A percentile compares a stretch with the other conserved stretches of the same genome.
These are phyloP conservation scores for Hericium coralloides DNA, from an alignment of 768 basidiomycete species.

Conservation along the genomic window DNA sequence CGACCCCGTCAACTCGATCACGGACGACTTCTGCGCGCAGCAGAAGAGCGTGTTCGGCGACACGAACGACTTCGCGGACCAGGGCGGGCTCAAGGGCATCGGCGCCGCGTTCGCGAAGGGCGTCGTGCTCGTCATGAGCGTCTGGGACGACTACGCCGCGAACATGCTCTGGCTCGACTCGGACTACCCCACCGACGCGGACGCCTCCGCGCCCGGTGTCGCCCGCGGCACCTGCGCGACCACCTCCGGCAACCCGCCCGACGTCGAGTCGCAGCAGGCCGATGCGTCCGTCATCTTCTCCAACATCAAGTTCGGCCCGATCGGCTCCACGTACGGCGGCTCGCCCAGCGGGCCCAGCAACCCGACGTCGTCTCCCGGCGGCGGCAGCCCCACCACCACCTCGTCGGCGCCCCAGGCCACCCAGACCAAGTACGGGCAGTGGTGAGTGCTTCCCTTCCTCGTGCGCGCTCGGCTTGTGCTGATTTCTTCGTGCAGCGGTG, in stretches of 20 bases:
- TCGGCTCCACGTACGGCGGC: constrained; percentile 34
- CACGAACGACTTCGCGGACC: constrained; percentile 27
- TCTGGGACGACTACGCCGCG: constrained; percentile 46
- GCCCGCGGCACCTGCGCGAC: constrained; percentile 43
- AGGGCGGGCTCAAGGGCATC: constrained; percentile 31
- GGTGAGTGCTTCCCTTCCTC: constrained; percentile 1
- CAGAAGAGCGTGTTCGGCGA: constrained; percentile 38
- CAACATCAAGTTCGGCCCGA: constrained; percentile 45
- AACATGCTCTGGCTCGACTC: constrained; percentile 54
- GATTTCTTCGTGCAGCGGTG: constrained; percentile 17
- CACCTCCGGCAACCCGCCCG: constrained; percentile 34
- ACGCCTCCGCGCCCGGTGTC: constrained; percentile 30
- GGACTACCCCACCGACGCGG: constrained; percentile 30
- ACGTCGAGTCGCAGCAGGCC: constrained; percentile 31
- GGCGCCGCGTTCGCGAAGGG: constrained; percentile 28
- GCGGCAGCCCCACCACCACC: neutral
- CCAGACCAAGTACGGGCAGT: neutral
- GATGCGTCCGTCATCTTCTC: constrained; percentile 41
- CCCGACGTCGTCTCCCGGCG: neutral
- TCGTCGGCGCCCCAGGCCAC: neutral
- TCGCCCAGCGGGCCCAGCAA: neutral
- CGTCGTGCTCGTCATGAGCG: constrained; percentile 38
- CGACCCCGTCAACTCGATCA: constrained; percentile 34
- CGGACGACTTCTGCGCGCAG: constrained; percentile 33
- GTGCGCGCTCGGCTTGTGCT: constrained; percentile 7